Evolutionary conservation across 2,329 filamentous ascomycete species (phyloP).

Genomic region (Pezicula radicicola): DNA sequence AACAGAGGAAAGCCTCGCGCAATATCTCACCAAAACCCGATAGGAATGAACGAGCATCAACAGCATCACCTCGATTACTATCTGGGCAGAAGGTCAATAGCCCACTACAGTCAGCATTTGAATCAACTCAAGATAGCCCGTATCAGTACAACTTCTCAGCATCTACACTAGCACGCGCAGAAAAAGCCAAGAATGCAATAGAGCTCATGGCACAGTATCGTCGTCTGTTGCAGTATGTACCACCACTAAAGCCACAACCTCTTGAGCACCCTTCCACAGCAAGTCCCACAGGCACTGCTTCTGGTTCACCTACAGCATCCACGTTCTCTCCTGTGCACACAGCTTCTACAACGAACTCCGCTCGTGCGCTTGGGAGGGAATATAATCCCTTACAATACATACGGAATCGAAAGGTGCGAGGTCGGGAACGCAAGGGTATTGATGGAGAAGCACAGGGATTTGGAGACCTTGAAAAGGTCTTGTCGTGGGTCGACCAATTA

Average conservation of each 20-base stretch:
- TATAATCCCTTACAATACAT: conserved; percentile 95
- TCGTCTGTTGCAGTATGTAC: conserved; percentile 73
- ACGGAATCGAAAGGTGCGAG: conserved; percentile 82
- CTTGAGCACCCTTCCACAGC: conserved; percentile 34
- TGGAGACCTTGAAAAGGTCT: conserved; percentile 67
- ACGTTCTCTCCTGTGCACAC: conserved; percentile 33
- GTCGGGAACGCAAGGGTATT: conserved; percentile 71
- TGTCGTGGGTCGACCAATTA: conserved; percentile 73
- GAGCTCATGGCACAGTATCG: conserved; percentile 85
- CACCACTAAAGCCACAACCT: conserved; percentile 59
- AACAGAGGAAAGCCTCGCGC: conserved; percentile 62
- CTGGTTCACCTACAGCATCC: conserved; percentile 35
- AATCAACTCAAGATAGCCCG: conserved; percentile 36
- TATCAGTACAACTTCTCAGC: conserved; percentile 69
- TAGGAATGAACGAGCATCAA: conserved; percentile 26
- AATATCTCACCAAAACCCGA: conserved; percentile 58
- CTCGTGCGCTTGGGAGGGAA: conserved; percentile 53
- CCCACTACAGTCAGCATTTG: conserved; percentile 46
- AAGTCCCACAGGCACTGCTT: conserved; percentile 33
- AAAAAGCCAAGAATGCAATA: conserved; percentile 81
- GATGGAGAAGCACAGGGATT: conserved; percentile 77
- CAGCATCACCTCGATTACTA: conserved; percentile 35
- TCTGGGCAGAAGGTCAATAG: conserved; percentile 39
- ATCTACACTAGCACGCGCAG: conserved; percentile 76
- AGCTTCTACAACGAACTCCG: conserved; percentile 32